phyloP scores from a whole-genome alignment of 352 stramenopile genomes.

The Globisporangium emineosum region DNA sequence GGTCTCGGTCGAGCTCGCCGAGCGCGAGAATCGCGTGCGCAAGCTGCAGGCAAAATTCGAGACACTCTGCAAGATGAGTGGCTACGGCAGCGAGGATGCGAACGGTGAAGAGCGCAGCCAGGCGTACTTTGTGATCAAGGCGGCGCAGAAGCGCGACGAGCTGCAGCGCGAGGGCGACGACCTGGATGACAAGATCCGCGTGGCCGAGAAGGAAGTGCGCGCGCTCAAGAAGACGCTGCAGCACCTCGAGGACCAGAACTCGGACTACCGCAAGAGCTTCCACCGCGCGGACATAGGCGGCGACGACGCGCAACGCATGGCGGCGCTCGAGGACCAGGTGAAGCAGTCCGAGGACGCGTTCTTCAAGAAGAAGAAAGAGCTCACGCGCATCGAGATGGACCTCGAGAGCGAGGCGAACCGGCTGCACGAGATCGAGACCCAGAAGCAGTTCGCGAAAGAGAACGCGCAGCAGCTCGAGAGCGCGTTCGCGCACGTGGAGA shows the following conservation, averaged over 20 bases:
- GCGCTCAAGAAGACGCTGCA: conserved; percentile 92
- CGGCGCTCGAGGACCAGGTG: conserved; percentile 82
- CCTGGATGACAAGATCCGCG: conserved; percentile 92
- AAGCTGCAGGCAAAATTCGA: conserved; percentile 95
- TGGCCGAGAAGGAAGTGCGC: conserved; percentile 91
- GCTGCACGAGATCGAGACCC: conserved; percentile 65
- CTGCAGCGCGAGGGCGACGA: conserved; percentile 94
- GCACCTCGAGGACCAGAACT: conserved; percentile 92
- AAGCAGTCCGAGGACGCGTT: conserved; percentile 86
- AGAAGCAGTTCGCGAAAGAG: conserved; percentile 59
- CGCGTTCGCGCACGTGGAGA: conserved; percentile 61
- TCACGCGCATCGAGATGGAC: conserved; percentile 88
- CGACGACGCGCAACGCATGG: conserved; percentile 84
- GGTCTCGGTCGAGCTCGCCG: conserved; percentile 87
- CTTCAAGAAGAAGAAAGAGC: conserved; percentile 94
- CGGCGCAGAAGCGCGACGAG: conserved; percentile 94
- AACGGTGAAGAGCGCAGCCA: conserved; percentile 86
- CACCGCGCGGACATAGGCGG: conserved; percentile 86
- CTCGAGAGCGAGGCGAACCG: conserved; percentile 62
- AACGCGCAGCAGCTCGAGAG: conserved; percentile 61
- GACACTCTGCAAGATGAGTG: conserved; percentile 80
- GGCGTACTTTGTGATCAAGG: conserved; percentile 95
- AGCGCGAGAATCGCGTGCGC: conserved; percentile 83
- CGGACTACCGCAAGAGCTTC: conserved; percentile 93
- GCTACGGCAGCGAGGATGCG: conserved; percentile 58